These are phyloP conservation scores for Nigrospora sphaerica DNA, from an alignment of 2,329 filamentous ascomycete species.

Conservation along the genomic window DNA sequence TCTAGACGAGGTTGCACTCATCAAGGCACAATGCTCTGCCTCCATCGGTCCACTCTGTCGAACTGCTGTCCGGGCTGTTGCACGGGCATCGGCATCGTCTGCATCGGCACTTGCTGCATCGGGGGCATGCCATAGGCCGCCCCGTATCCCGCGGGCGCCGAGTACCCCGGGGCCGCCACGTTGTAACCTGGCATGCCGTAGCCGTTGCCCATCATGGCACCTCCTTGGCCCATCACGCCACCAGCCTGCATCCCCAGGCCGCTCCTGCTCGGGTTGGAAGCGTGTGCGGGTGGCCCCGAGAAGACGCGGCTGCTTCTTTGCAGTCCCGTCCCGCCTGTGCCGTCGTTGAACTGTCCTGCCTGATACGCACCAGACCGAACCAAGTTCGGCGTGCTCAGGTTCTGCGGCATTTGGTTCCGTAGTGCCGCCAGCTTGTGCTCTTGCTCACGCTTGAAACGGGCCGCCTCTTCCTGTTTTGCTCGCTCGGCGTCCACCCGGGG, in stretches of 20 bases:
- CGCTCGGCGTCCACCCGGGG: conserved; percentile 33
- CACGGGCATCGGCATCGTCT: conserved; percentile 10
- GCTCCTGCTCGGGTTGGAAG: not conserved
- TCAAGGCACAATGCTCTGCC: conserved; percentile 21
- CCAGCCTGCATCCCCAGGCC: not conserved
- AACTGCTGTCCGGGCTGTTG: conserved; percentile 19
- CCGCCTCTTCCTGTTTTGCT: conserved; percentile 31
- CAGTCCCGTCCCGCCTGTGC: conserved; percentile 30
- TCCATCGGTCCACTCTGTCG: conserved; percentile 24
- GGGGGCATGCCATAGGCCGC: conserved; percentile 9
- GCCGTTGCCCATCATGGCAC: conserved; percentile 10
- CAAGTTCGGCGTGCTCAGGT: conserved; percentile 22
- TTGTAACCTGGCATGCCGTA: conserved; percentile 11
- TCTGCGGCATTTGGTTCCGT: conserved; percentile 41
- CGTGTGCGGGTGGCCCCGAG: not conserved
- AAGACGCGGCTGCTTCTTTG: not conserved
- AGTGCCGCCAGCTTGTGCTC: conserved; percentile 42
- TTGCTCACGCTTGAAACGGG: conserved; percentile 31
- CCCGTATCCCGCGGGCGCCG: conserved; percentile 5
- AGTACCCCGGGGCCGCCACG: conserved; percentile 6
- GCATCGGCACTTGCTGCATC: conserved; percentile 6
- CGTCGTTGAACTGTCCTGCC: conserved; percentile 49
- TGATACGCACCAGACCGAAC: conserved; percentile 37
- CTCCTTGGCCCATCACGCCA: not conserved
- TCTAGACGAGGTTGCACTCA: too few species aligned